Evolutionary conservation across 176 grass and related monocot species (phyloP), one percentile per base, ranked within the genome.

Genomic region (Oryza glaberrima): DNA sequence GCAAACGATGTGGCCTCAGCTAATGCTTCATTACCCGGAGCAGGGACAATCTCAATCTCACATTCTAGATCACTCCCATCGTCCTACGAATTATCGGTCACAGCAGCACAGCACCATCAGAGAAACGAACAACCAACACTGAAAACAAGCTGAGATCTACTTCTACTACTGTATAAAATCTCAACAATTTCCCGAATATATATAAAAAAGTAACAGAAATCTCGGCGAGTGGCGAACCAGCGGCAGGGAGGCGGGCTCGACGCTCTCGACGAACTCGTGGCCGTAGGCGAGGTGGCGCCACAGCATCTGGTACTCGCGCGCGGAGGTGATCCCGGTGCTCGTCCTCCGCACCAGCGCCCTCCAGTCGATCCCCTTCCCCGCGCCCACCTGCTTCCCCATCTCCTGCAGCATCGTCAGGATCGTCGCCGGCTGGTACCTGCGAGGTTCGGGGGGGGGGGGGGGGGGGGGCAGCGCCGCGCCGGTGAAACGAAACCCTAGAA

Each of bases 21-120:
- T 83, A 86, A 79, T 4, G 79, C 75, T 82, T 92, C 88, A 1
- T 60, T 79, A 47, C 64, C 91, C 3, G 86, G 83, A 48, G 79
- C 66, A 76, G 94, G 91, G 81, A 86, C 80, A 2, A 86, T 78
- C 89, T 99, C 97, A 83, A 88, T 25, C 58, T 96, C 94, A 72
- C 85, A 85, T 67, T 99, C 97, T 71, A 99, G 47, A 88, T 99
- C 97, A 79, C 97, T 99, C 48, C 96, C 97, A 90, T 96, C 93
- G 61, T 85, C 97, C 97, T 99, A 76, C 40, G 69, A 75, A 75
- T 79, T 2, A 64, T 44, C 71, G 67, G 64, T 63, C 20, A 71
- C 41, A 1, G 13, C 14, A 86, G 58, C 58, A 74, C 4, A 67
- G 74, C 6, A 22, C 20, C 40, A n/a, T 66, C 70, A 72, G 43